A percentile compares a stretch with the other conserved stretches of the same genome.
Conservation (phyloP, 108 stramenopile genomes). For the Bacterosira constricta region DNA sequence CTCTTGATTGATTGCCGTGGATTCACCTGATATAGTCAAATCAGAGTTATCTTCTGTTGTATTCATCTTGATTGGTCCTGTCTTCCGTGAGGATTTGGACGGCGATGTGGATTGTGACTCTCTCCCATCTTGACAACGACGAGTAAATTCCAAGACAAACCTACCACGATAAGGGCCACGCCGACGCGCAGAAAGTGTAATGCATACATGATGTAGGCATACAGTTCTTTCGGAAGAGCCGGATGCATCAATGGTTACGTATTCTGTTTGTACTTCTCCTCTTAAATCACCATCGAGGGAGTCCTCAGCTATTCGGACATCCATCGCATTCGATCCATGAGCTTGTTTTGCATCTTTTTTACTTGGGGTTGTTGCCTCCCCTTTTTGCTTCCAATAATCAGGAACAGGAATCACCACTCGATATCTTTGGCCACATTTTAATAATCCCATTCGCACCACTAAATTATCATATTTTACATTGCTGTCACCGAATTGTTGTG, state of each 20-base stretch:
- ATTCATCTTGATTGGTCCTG: neutral
- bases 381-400: neutral
- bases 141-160: constrained; percentile 27
- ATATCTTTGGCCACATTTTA: constrained; percentile 43
- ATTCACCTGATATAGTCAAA: neutral
- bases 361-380: neutral
- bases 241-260: no score
- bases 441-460: constrained; percentile 25
- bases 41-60: neutral
- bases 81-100: no score
- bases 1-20: neutral
- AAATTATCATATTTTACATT: constrained; percentile 9
- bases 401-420: constrained; percentile 25
- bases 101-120: neutral
- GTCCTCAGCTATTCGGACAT: constrained; percentile 21
- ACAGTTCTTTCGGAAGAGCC: no score
- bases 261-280: constrained; percentile 9
- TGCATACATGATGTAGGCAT: neutral
- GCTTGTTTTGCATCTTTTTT: neutral
- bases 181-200: constrained; percentile 24
- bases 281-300: constrained; percentile 30
- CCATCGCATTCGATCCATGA: neutral
- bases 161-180: constrained; percentile 36
- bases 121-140: neutral
- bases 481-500: no score